These are phyloP conservation scores for Umbelopsis ramanniana DNA, from an alignment of 192 early-diverging fungal species.

Conservation along the genomic window DNA sequence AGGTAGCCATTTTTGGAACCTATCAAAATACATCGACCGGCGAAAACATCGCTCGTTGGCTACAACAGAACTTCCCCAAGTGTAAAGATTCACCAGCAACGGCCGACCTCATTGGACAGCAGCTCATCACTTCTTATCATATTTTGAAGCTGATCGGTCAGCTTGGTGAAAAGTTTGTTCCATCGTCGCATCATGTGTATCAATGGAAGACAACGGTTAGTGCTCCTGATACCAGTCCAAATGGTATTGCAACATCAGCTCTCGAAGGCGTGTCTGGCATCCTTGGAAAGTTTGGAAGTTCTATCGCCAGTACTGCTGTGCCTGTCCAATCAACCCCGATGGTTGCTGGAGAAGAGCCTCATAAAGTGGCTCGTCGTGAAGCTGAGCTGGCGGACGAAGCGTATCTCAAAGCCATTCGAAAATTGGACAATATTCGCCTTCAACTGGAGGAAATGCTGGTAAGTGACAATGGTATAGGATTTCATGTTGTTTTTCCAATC, in stretches of 20 bases:
- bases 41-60: slow-evolving; percentile 73
- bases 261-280: slow-evolving; percentile 3
- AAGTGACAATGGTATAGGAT: slow-evolving; percentile 18
- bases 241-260: slow-evolving; percentile 27
- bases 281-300: slow-evolving; percentile 12
- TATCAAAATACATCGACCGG: slow-evolving; percentile 68
- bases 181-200: slow-evolving; percentile 64
- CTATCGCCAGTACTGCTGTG: not conserved
- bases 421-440: slow-evolving; percentile 67
- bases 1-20: slow-evolving; percentile 69
- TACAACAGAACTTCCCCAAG: slow-evolving; percentile 65
- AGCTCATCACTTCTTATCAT: slow-evolving; percentile 59
- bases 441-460: slow-evolving; percentile 72
- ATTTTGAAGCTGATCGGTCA: slow-evolving; percentile 71
- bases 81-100: slow-evolving; percentile 61
- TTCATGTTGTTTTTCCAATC: too few species aligned
- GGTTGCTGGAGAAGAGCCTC: slow-evolving; percentile 34
- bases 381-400: slow-evolving; percentile 70
- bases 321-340: not conserved
- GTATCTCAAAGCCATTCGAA: slow-evolving; percentile 67
- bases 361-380: slow-evolving; percentile 59
- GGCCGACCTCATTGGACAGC: slow-evolving; percentile 72
- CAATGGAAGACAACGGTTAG: slow-evolving; percentile 59
- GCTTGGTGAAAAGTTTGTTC: slow-evolving; percentile 70
- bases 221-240: not conserved